phyloP scores from a whole-genome alignment of 1,284 basidiomycete species.

The Exsudoporus floridanus region DNA sequence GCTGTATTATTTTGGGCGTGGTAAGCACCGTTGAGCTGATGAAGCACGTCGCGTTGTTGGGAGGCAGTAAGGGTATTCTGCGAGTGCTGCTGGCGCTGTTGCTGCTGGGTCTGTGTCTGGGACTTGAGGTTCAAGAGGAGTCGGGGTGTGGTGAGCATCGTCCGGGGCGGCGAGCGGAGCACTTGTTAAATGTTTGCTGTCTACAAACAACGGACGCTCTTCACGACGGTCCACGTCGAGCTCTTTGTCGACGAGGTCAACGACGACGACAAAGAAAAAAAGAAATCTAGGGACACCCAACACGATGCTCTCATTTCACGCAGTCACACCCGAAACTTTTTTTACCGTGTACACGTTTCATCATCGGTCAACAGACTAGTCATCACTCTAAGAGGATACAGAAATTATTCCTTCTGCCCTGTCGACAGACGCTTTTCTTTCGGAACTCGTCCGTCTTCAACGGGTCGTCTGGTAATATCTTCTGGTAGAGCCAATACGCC shows the following conservation, averaged over 20 bases:
- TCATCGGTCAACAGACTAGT: background rate
- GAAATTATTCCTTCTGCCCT: conserved; percentile 81
- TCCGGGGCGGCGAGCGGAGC: conserved; percentile 20
- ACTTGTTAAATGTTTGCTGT: conserved; percentile 22
- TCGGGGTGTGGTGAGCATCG: conserved; percentile 36
- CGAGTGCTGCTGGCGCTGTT: conserved; percentile 25
- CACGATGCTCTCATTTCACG: conserved; percentile 9
- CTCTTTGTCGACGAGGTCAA: conserved; percentile 8
- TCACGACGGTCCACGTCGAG: conserved; percentile 13
- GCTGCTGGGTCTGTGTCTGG: conserved; percentile 24
- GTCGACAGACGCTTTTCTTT: conserved; percentile 60
- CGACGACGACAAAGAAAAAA: conserved; percentile 11
- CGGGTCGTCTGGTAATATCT: conserved; percentile 25
- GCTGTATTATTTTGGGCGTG: conserved; percentile 25
- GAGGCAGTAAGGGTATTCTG: conserved; percentile 29
- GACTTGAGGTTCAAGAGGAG: conserved; percentile 35
- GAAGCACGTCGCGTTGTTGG: conserved; percentile 33
- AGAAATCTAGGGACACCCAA: conserved; percentile 3
- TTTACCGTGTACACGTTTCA: background rate
- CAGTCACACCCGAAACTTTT: conserved; percentile 9
- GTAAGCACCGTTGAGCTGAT: conserved; percentile 28
- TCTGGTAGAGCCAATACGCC: conserved; percentile 72
- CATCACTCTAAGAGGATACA: conserved; percentile 46
- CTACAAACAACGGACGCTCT: conserved; percentile 31
- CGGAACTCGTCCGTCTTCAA: conserved; percentile 35